Evolutionary conservation across 306 rosid genomes (phyloP).

Genomic region (Mimosa pudica): DNA sequence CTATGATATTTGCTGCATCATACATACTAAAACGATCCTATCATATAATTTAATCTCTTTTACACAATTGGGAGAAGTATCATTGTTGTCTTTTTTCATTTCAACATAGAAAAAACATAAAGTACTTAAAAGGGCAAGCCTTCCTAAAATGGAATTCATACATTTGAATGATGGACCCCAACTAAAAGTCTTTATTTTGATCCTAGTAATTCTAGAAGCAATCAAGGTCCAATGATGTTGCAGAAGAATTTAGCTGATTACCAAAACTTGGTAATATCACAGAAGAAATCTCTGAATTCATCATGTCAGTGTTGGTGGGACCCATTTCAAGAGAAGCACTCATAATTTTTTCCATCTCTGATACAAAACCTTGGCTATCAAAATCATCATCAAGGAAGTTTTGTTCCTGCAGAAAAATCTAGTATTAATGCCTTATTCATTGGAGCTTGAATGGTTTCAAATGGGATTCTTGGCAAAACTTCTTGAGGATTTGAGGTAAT

Average conservation of each 20-base stretch:
- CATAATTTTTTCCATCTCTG: constrained; percentile 45
- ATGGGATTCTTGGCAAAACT: constrained; percentile 39
- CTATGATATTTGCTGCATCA: neutral
- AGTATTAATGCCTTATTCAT: constrained; percentile 36
- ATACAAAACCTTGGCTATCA: constrained; percentile 47
- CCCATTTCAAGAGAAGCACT: constrained; percentile 52
- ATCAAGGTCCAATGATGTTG: constrained; percentile 44
- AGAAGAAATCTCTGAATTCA: constrained; percentile 58
- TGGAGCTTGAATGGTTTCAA: constrained; percentile 36
- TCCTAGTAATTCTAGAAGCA: constrained; percentile 58
- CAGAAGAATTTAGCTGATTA: constrained; percentile 45
- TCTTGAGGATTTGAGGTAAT: constrained; percentile 38
- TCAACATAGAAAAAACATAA: neutral
- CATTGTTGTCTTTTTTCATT: neutral
- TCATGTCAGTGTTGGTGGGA: constrained; percentile 42
- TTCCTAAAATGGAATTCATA: neutral
- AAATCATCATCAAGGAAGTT: constrained; percentile 47
- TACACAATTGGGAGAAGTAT: neutral
- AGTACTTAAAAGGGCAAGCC: neutral
- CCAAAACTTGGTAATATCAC: constrained; percentile 44
- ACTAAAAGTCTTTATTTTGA: neutral
- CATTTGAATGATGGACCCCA: neutral
- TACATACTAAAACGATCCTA: no score
- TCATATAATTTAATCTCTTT: no score
- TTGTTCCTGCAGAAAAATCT: constrained; percentile 50